Evolutionary conservation across 2,329 filamentous ascomycete genomes (phyloP), one percentile per base, ranked within the genome.

Genomic region (Phaeosphaeriaceae sp.): DNA sequence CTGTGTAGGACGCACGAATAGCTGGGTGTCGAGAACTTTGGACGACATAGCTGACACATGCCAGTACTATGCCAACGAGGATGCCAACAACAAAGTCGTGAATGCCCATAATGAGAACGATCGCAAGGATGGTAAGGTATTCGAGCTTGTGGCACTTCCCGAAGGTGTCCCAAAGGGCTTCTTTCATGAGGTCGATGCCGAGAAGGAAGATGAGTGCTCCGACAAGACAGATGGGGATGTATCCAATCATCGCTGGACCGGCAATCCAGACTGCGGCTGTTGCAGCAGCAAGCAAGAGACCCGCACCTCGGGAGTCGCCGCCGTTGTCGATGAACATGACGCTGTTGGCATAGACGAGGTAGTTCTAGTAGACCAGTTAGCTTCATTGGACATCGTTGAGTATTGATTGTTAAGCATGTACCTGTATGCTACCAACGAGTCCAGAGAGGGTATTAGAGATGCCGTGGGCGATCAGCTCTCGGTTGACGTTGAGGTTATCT

Each of bases 41-140:
- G 24, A 97, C 89, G 25, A 97, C 92, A 62, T 96, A 90, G 47
- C 92, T 94, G 22, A 96, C 85, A 72, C 96, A 98, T 0, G 95
- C 95, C 46, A 99, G 83, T 1, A 96, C 84, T 54, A 99, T 96
- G 4, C 95, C 95, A 27, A 97, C 86, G 11, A 95, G 88, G 46
- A 99, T 97, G 20, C 95, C 95, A 25, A 93, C 88, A 3, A 99
- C 95, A 73, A 99, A 99, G 77, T 99, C 95, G 79, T 96, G 94
- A 10, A 93, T 88, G 1, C 95, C 95, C 95, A 99, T 99, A 41
- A 96, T 92, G 20, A 97, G 81, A 1, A 97, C 93, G 64, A 98
- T 98, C 40, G 88, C 88, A 55, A 97, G 81, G 47, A 97, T 89
- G 7, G 95, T 99, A 33, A 95, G 75, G 75, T 97, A 99, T 74